These are phyloP conservation scores for Fusarium proliferatum DNA, from an alignment of 2,329 filamentous ascomycete species.

Conservation along the genomic window DNA sequence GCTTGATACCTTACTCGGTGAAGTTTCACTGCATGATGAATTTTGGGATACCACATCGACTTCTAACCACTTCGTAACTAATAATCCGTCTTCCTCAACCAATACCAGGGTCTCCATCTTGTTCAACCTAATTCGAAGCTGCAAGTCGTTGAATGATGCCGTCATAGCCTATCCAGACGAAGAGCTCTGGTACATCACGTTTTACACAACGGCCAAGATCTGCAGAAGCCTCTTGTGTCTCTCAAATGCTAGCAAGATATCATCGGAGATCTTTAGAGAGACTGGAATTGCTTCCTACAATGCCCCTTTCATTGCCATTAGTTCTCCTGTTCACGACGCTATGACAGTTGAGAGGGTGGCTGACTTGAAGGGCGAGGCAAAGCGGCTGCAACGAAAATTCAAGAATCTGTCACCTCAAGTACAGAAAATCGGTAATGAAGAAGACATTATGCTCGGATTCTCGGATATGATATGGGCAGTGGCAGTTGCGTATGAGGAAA, in stretches of 20 bases:
- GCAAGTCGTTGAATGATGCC: slow-evolving; percentile 2
- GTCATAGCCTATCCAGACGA: background rate
- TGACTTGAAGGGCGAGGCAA: slow-evolving; percentile 1
- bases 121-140: background rate
- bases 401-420: background rate
- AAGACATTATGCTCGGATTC: slow-evolving; percentile 6
- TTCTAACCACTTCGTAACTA: background rate
- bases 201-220: slow-evolving; percentile 16
- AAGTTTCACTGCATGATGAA: slow-evolving; percentile 14
- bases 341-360: background rate
- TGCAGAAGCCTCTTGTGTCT: slow-evolving; percentile 13
- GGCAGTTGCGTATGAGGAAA: background rate
- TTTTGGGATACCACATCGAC: slow-evolving; percentile 6
- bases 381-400: background rate
- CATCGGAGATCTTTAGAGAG: background rate
- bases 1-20: slow-evolving; percentile 10
- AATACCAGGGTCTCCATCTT: background rate
- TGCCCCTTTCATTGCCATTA: background rate
- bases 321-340: background rate
- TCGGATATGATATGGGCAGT: slow-evolving; percentile 19
- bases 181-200: slow-evolving; percentile 11
- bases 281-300: background rate
- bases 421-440: background rate
- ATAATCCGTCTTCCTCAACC: background rate
- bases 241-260: slow-evolving; percentile 16